Evolutionary conservation across 177 flowering plant genomes (phyloP).

Genomic region (Tripterygium wilfordii): DNA sequence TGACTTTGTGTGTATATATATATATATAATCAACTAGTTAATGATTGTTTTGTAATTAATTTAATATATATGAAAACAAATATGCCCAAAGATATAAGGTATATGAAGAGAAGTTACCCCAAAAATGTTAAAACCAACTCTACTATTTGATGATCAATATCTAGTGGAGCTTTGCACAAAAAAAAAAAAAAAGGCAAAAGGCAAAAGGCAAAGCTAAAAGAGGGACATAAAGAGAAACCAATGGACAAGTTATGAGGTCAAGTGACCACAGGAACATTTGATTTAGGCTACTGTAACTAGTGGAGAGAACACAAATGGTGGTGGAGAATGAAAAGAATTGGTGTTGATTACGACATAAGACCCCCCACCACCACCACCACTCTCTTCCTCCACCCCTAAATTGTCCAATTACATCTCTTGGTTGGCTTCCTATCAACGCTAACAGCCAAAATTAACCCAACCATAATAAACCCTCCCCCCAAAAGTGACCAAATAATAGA

Average conservation of each 20-base stretch:
- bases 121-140: not conserved
- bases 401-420: constrained; percentile 20
- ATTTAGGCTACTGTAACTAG: constrained; percentile 11
- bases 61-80: no score
- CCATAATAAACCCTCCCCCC: constrained; percentile 8
- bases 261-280: constrained; percentile 12
- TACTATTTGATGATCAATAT: constrained; percentile 18
- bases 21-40: no score
- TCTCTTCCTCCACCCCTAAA: not conserved
- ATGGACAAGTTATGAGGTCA: not conserved
- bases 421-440: constrained; percentile 80
- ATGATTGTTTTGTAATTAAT: no score
- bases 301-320: not conserved
- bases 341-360: no score
- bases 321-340: constrained; percentile 2
- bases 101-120: not conserved
- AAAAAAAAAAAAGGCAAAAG: constrained; percentile 3
- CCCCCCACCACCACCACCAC: constrained; percentile 23
- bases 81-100: no score
- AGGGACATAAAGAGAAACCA: not conserved
- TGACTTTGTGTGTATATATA: no score
- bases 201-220: not conserved
- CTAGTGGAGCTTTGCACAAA: constrained; percentile 10
- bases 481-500: not conserved
- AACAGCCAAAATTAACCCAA: constrained; percentile 40